These are phyloP conservation scores for Inonotus hispidus DNA, from an alignment of 1,284 basidiomycete species.

Conservation along the genomic window DNA sequence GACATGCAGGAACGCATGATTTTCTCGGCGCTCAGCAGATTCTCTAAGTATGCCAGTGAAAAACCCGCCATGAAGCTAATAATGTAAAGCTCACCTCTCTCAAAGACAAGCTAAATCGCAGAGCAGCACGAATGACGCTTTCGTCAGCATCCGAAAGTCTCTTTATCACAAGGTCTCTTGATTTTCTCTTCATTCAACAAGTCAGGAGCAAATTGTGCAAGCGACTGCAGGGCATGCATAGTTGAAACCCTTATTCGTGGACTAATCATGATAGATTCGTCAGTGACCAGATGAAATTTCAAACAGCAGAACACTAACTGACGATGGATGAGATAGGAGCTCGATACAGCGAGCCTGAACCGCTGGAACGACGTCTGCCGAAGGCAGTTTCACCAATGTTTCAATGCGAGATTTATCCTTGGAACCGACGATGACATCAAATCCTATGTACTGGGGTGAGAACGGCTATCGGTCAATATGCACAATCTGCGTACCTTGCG, in stretches of 20 bases:
- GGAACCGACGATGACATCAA: constrained; percentile 64
- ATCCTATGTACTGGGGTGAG: constrained; percentile 1
- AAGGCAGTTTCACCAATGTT: constrained; percentile 52
- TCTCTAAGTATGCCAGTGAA: not conserved
- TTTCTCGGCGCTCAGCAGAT: not conserved
- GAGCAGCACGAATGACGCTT: constrained; percentile 43
- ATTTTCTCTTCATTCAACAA: constrained; percentile 37
- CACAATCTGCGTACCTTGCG: constrained; percentile 50
- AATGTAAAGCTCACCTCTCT: constrained; percentile 1
- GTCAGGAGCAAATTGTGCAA: constrained; percentile 45
- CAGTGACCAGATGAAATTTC: constrained; percentile 4
- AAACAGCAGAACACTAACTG: constrained; percentile 38
- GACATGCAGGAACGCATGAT: not conserved
- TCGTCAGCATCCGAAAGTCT: constrained; percentile 44
- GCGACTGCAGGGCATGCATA: constrained; percentile 50
- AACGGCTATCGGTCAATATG: constrained; percentile 5
- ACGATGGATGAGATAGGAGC: constrained; percentile 67
- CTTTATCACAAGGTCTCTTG: constrained; percentile 36
- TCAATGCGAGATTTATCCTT: constrained; percentile 66
- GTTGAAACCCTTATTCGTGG: constrained; percentile 55
- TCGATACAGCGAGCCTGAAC: constrained; percentile 59
- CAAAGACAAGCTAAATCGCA: constrained; percentile 24
- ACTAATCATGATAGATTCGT: constrained; percentile 31
- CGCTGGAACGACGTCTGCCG: constrained; percentile 64
- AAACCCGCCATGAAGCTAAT: not conserved